phyloP scores from a whole-genome alignment of 257 asterid genomes.

The Penstemon barbatus region DNA sequence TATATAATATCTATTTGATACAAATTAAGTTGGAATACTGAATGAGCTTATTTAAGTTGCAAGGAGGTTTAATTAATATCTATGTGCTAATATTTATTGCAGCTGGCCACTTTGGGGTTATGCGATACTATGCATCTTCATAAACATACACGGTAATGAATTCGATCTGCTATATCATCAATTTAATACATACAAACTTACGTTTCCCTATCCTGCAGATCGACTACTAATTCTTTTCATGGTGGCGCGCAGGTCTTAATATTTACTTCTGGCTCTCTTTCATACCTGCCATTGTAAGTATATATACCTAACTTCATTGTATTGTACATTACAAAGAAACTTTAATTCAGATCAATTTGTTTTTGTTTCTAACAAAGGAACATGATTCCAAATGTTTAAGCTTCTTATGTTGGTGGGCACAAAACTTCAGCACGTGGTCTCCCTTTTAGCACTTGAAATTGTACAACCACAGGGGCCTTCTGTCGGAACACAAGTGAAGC shows the following conservation, averaged over 20 bases:
- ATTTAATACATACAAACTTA: not conserved
- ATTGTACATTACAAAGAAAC: not conserved
- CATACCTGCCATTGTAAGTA: slow-evolving; percentile 79
- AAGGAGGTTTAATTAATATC: slow-evolving; percentile 12
- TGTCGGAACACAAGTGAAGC: slow-evolving; percentile 63
- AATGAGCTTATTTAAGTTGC: not conserved
- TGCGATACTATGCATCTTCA: slow-evolving; percentile 84
- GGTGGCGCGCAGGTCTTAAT: slow-evolving; percentile 61
- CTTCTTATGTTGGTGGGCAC: slow-evolving; percentile 89
- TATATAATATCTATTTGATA: not conserved
- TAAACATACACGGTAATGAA: slow-evolving; percentile 74
- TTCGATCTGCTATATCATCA: not conserved
- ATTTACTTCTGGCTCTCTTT: slow-evolving; percentile 90
- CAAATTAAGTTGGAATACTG: not conserved
- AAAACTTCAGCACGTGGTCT: slow-evolving; percentile 87
- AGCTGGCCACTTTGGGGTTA: slow-evolving; percentile 97
- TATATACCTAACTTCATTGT: not conserved
- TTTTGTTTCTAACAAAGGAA: slow-evolving; percentile 26
- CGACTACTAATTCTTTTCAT: slow-evolving; percentile 11
- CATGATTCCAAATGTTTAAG: slow-evolving; percentile 38
- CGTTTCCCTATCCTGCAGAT: not conserved
- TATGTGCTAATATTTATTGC: slow-evolving; percentile 33
- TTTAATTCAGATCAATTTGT: not conserved
- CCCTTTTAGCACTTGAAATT: slow-evolving; percentile 82
- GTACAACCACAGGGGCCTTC: slow-evolving; percentile 58